Evolutionary conservation across 352 stramenopile species (phyloP).

Genomic region (Phytophthora colocasiae): DNA sequence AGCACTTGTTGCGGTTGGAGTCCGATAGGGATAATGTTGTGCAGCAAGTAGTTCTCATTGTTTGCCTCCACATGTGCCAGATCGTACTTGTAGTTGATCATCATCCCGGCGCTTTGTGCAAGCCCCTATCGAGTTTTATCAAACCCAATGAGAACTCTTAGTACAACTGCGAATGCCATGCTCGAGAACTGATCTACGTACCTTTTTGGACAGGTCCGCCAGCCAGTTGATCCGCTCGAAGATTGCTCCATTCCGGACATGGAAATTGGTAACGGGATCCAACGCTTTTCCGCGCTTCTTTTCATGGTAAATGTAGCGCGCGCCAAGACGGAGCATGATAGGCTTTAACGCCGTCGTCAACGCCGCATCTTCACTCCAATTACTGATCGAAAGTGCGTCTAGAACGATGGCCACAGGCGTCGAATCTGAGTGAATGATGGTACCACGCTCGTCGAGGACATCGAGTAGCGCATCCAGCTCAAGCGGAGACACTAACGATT

Average conservation of each 20-base stretch:
- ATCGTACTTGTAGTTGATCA: conserved; percentile 92
- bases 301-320: conserved; percentile 76
- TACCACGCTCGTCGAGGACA: conserved; percentile 30
- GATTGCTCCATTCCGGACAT: conserved; percentile 86
- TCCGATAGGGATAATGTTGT: conserved; percentile 80
- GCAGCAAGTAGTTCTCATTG: conserved; percentile 85
- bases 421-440: conserved; percentile 6
- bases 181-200: conserved; percentile 23
- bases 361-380: conserved; percentile 57
- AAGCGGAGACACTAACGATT: conserved; percentile 40
- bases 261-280: conserved; percentile 87
- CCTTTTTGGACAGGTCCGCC: conserved; percentile 78
- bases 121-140: conserved; percentile 50
- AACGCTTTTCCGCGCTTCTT: conserved; percentile 87
- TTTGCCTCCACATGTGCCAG: conserved; percentile 74
- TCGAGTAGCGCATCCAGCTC: conserved; percentile 41
- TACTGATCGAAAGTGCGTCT: conserved; percentile 47
- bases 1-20: conserved; percentile 71
- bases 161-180: not conserved
- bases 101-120: conserved; percentile 77
- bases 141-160: conserved; percentile 1
- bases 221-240: conserved; percentile 90
- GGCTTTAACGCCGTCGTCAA: conserved; percentile 58
- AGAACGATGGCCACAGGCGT: conserved; percentile 47
- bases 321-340: conserved; percentile 70